phyloP scores from a whole-genome alignment of 257 asterid genomes.

The Henckelia pumila region DNA sequence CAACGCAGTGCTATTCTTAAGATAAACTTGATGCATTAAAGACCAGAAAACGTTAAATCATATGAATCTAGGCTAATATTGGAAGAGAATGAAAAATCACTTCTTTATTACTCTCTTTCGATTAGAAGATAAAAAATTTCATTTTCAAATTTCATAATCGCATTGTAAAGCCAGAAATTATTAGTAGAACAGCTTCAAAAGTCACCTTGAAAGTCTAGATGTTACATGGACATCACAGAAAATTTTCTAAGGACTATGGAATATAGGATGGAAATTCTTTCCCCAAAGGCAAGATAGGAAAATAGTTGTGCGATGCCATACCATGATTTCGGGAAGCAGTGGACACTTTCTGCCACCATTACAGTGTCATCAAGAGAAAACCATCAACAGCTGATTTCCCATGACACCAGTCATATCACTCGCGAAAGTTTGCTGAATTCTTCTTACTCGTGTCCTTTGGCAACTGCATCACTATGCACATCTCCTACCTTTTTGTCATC shows the following conservation, averaged over 20 bases:
- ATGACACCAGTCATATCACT: neutral
- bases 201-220: neutral
- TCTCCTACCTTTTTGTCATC: constrained; percentile 24
- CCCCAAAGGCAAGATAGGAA: neutral
- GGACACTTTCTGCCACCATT: constrained; percentile 2
- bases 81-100: neutral
- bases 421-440: neutral
- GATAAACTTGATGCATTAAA: neutral
- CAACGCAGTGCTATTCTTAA: neutral
- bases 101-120: neutral
- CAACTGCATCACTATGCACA: constrained; percentile 3
- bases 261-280: neutral
- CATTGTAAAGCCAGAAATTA: neutral
- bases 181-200: neutral
- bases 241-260: neutral
- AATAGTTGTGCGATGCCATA: neutral
- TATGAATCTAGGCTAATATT: neutral
- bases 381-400: neutral
- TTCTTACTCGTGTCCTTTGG: constrained; percentile 18
- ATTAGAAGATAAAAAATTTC: neutral
- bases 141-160: neutral
- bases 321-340: neutral
- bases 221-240: neutral
- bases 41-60: neutral
- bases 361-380: neutral